Percentiles rank a stretch among this genome's conserved stretches.
These are phyloP conservation scores for Aspergillus hancockii DNA, from an alignment of 495 filamentous ascomycete genomes.

Conservation along the genomic window DNA sequence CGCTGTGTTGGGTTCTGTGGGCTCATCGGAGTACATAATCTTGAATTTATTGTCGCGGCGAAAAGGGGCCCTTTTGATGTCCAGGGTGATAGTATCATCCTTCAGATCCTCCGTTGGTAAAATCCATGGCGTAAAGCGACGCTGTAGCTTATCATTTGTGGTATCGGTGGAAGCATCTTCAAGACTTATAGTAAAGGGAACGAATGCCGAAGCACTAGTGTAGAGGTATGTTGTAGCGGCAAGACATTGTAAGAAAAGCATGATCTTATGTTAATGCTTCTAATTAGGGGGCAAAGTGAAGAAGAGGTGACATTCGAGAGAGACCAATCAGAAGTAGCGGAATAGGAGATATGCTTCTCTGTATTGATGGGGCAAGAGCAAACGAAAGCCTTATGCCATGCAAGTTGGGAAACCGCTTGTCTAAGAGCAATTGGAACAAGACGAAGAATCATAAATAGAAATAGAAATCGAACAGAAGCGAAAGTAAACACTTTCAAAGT, in stretches of 20 bases:
- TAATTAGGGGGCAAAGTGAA: not conserved
- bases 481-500: not conserved
- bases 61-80: slow-evolving; percentile 33
- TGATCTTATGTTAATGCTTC: slow-evolving; percentile 23
- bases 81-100: slow-evolving; percentile 25
- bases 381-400: not conserved
- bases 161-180: slow-evolving; percentile 12
- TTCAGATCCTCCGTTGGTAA: slow-evolving; percentile 16
- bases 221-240: slow-evolving; percentile 27
- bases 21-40: slow-evolving; percentile 55
- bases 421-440: not conserved
- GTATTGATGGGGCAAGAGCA: not conserved
- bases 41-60: slow-evolving; percentile 54
- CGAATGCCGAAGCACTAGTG: slow-evolving; percentile 20
- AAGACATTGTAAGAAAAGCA: slow-evolving; percentile 39
- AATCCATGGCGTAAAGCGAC: slow-evolving; percentile 40
- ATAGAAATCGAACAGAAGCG: not conserved
- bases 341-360: not conserved
- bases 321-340: not conserved
- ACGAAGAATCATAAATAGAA: not conserved
- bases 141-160: slow-evolving; percentile 9
- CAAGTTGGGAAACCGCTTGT: not conserved
- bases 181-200: slow-evolving; percentile 19
- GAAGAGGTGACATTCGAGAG: not conserved
- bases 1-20: slow-evolving; percentile 57